These are phyloP conservation scores for Maudiozyma bulderi DNA, from an alignment of 805 yeast genomes.

Conservation along the genomic window DNA sequence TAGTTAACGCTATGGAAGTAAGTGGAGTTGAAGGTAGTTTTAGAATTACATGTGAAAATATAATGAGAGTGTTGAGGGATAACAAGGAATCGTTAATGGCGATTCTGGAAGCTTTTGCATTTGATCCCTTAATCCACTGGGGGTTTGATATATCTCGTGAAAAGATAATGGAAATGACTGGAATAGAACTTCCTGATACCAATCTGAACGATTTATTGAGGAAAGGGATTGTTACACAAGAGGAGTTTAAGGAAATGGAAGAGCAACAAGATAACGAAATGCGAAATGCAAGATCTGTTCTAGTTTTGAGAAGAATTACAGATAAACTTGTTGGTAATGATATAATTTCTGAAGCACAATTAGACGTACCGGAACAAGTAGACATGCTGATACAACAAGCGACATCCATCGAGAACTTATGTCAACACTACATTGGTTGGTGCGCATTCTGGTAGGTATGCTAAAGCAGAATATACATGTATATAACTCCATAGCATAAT, in stretches of 20 bases:
- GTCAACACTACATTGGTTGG: constrained; percentile 98
- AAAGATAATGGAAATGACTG: constrained; percentile 65
- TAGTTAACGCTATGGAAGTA: constrained; percentile 97
- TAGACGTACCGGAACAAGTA: constrained; percentile 82
- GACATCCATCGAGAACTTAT: constrained; percentile 87
- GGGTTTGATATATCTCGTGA: constrained; percentile 89
- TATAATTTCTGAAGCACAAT: constrained; percentile 57
- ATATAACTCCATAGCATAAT: background rate
- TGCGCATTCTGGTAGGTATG: constrained; percentile 83
- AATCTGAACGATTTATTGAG: constrained; percentile 64
- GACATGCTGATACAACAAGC: constrained; percentile 93
- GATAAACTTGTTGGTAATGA: constrained; percentile 93
- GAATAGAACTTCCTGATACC: constrained; percentile 54
- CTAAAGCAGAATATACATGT: background rate
- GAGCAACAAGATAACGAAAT: constrained; percentile 60
- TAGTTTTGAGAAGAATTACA: constrained; percentile 80
- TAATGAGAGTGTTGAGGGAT: constrained; percentile 86
- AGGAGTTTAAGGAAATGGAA: constrained; percentile 63
- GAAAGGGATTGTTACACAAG: constrained; percentile 65
- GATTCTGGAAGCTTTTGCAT: constrained; percentile 93
- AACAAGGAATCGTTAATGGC: constrained; percentile 97
- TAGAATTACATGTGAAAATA: constrained; percentile 93
- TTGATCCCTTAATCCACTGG: constrained; percentile 98
- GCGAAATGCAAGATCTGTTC: constrained; percentile 81
- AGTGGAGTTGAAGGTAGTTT: constrained; percentile 97